Evolutionary conservation across 2,329 filamentous ascomycete genomes (phyloP).

Genomic region (Cladobotryum mycophilum): DNA sequence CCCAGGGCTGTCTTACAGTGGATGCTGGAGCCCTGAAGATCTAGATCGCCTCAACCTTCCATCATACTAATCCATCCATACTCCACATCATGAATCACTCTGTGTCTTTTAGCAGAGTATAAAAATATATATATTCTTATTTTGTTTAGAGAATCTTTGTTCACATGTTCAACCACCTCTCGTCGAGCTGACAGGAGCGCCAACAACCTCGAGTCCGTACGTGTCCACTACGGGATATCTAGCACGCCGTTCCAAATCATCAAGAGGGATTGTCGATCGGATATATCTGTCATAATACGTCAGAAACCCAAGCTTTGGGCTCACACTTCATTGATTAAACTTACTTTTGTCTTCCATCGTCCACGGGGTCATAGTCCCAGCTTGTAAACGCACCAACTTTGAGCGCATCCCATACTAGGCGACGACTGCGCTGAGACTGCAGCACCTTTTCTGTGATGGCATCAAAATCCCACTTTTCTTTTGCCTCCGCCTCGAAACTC

Average conservation of each 20-base stretch:
- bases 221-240: slow-evolving; percentile 62
- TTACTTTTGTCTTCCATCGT: slow-evolving; percentile 62
- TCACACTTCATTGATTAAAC: slow-evolving; percentile 25
- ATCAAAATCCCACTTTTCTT: slow-evolving; percentile 73
- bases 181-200: slow-evolving; percentile 32
- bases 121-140: too few relatives aligned
- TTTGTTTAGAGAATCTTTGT: too few relatives aligned
- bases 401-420: slow-evolving; percentile 73
- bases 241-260: slow-evolving; percentile 71
- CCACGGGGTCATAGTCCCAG: slow-evolving; percentile 79
- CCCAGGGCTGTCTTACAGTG: too few relatives aligned
- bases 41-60: too few relatives aligned
- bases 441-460: slow-evolving; percentile 70
- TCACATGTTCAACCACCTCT: slow-evolving; percentile 14
- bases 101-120: too few relatives aligned
- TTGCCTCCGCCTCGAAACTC: slow-evolving; percentile 68
- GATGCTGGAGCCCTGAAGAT: too few relatives aligned
- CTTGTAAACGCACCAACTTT: slow-evolving; percentile 68
- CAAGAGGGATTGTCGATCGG: slow-evolving; percentile 72
- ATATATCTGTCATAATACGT: slow-evolving; percentile 60
- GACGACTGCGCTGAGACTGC: slow-evolving; percentile 69
- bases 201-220: slow-evolving; percentile 41
- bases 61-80: too few relatives aligned
- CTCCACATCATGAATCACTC: too few relatives aligned
- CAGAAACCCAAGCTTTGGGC: slow-evolving; percentile 25